Conservation (phyloP, 108 stramenopile species). For the Chaetoceros tenuissimus region DNA sequence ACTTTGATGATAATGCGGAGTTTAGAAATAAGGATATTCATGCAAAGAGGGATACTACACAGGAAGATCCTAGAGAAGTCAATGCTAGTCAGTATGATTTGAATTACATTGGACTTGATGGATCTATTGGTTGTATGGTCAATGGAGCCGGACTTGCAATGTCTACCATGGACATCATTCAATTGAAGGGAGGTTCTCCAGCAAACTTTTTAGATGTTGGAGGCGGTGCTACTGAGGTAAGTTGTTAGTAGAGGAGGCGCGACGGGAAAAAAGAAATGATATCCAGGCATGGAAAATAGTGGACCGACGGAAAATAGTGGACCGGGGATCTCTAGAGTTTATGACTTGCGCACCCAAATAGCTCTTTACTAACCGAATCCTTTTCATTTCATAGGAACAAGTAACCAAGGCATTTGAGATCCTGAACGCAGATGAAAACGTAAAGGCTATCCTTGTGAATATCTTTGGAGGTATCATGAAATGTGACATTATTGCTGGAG, state of each 20-base stretch:
- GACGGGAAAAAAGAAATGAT: no score
- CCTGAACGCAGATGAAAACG: conserved; percentile 54
- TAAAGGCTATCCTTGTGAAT: conserved; percentile 89
- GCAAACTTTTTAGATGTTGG: conserved; percentile 97
- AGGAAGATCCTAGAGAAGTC: conserved; percentile 87
- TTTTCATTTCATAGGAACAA: no score
- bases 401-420: conserved; percentile 76
- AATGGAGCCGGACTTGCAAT: conserved; percentile 96
- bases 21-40: conserved; percentile 78
- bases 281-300: no score
- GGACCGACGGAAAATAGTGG: no score
- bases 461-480: conserved; percentile 98
- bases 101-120: conserved; percentile 96
- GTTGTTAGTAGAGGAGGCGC: no score
- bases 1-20: conserved; percentile 87
- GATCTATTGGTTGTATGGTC: conserved; percentile 98
- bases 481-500: conserved; percentile 88
- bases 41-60: conserved; percentile 55
- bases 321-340: no score
- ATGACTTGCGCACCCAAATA: no score
- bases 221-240: conserved; percentile 72
- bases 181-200: conserved; percentile 87
- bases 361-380: no score
- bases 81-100: conserved; percentile 76
- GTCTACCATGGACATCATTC: conserved; percentile 95